Conservation (phyloP, 305 asterid genomes). For the Fraxinus sp. region DNA sequence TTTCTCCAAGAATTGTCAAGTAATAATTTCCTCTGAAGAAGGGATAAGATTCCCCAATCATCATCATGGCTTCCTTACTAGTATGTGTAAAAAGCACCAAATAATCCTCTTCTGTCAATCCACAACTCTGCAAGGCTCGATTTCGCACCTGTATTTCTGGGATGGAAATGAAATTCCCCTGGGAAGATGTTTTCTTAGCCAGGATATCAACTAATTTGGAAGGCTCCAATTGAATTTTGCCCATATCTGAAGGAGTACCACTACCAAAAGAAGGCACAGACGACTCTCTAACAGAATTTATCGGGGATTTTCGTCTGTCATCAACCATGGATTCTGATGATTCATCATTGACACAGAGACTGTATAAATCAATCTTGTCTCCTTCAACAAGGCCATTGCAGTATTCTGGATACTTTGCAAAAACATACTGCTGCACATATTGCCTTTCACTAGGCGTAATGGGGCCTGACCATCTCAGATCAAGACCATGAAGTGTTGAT, state of each 20-base stretch:
- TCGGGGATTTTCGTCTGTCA: constrained; percentile 47
- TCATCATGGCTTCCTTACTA: constrained; percentile 50
- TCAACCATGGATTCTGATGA: constrained; percentile 26
- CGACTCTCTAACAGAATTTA: constrained; percentile 21
- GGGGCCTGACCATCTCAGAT: constrained; percentile 90
- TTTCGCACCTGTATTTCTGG: constrained; percentile 79
- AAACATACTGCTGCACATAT: constrained; percentile 71
- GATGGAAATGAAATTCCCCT: constrained; percentile 69
- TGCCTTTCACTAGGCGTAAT: constrained; percentile 78
- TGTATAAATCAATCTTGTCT: constrained; percentile 39
- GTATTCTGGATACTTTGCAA: constrained; percentile 79
- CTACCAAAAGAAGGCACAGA: constrained; percentile 33
- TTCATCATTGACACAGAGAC: constrained; percentile 39
- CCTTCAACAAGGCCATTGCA: constrained; percentile 55
- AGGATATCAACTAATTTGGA: constrained; percentile 60
- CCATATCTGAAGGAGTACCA: constrained; percentile 31
- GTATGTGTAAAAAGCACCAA: constrained; percentile 45
- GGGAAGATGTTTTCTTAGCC: constrained; percentile 45
- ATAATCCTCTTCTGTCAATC: constrained; percentile 64
- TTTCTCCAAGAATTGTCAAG: constrained; percentile 58
- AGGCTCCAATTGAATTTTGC: constrained; percentile 51
- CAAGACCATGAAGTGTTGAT: constrained; percentile 75
- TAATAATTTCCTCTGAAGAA: constrained; percentile 72
- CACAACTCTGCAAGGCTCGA: constrained; percentile 62
- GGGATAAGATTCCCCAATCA: constrained; percentile 79